These are phyloP conservation scores for Fusarium oligoseptatum DNA, from an alignment of 2,329 filamentous ascomycete species.

Conservation along the genomic window DNA sequence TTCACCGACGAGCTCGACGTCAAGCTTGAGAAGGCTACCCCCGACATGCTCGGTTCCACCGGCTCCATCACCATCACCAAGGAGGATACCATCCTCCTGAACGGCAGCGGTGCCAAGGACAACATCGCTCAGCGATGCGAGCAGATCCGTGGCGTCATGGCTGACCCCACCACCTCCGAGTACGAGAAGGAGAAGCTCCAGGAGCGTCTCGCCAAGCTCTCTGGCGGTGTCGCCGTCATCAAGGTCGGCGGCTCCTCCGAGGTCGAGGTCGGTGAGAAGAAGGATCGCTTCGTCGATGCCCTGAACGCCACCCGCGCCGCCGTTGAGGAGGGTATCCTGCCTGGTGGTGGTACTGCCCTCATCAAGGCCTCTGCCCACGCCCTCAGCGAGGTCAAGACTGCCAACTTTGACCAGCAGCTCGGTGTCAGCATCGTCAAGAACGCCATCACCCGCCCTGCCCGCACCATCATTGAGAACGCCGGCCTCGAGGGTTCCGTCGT, in stretches of 20 bases:
- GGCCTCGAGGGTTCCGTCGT: conserved; percentile 95
- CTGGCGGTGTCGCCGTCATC: conserved; percentile 98
- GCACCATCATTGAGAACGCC: conserved; percentile 97
- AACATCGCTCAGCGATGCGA: conserved; percentile 94
- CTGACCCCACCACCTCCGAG: conserved; percentile 92
- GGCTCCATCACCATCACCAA: conserved; percentile 99
- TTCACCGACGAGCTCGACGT: conserved; percentile 99
- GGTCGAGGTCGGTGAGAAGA: conserved; percentile 99
- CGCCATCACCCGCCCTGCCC: conserved; percentile 94
- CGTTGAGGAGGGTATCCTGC: conserved; percentile 98
- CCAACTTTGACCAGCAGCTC: conserved; percentile 99
- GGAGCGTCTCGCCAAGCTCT: conserved; percentile 99
- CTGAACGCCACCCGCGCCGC: conserved; percentile 98
- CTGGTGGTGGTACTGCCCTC: conserved; percentile 96
- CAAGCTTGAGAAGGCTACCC: conserved; percentile 98
- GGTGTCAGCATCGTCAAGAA: conserved; percentile 98
- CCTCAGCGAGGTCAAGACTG: conserved; percentile 82
- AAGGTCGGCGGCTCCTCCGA: conserved; percentile 98
- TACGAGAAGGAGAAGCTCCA: conserved; percentile 99
- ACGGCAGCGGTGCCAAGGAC: conserved; percentile 97
- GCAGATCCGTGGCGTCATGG: conserved; percentile 98
- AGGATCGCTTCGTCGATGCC: conserved; percentile 98
- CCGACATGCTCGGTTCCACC: conserved; percentile 95
- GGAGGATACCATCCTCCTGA: conserved; percentile 99
- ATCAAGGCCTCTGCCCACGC: conserved; percentile 97